Evolutionary conservation across 2,329 filamentous ascomycete species (phyloP).

Genomic region (Neospermospora avenae): DNA sequence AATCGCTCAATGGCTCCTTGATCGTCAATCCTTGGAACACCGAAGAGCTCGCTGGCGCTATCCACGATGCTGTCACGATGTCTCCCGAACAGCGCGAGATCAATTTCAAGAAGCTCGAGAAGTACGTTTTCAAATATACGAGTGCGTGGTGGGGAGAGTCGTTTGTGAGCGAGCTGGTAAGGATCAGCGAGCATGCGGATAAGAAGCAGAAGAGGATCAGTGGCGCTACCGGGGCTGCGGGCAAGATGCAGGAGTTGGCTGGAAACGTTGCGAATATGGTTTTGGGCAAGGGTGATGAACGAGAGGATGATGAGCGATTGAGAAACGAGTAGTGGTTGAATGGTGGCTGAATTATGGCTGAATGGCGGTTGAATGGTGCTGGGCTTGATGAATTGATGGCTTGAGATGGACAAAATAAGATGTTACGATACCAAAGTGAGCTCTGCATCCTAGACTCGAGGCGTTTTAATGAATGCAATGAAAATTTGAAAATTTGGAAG

Average conservation of each 20-base stretch:
- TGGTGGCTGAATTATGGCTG: background rate
- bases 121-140: conserved; percentile 97
- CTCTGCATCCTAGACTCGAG: conserved; percentile 6
- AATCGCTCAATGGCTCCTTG: conserved; percentile 87
- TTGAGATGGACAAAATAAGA: background rate
- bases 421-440: conserved; percentile 9
- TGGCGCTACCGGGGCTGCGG: background rate
- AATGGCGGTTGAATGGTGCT: background rate
- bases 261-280: conserved; percentile 18
- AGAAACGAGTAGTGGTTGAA: no score
- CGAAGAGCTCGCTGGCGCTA: conserved; percentile 86
- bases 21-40: conserved; percentile 99
- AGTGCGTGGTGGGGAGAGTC: conserved; percentile 95
- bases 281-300: conserved; percentile 2
- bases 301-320: background rate
- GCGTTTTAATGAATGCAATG: conserved; percentile 4
- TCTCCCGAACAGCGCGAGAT: conserved; percentile 78
- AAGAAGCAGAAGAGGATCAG: conserved; percentile 31
- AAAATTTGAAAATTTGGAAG: background rate
- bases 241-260: conserved; percentile 21
- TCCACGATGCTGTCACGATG: conserved; percentile 97
- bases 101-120: conserved; percentile 89
- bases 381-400: background rate
- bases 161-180: conserved; percentile 76
- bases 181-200: conserved; percentile 34